These are phyloP conservation scores for Calycina herbarum DNA, from an alignment of 2,329 filamentous ascomycete genomes.

Conservation along the genomic window DNA sequence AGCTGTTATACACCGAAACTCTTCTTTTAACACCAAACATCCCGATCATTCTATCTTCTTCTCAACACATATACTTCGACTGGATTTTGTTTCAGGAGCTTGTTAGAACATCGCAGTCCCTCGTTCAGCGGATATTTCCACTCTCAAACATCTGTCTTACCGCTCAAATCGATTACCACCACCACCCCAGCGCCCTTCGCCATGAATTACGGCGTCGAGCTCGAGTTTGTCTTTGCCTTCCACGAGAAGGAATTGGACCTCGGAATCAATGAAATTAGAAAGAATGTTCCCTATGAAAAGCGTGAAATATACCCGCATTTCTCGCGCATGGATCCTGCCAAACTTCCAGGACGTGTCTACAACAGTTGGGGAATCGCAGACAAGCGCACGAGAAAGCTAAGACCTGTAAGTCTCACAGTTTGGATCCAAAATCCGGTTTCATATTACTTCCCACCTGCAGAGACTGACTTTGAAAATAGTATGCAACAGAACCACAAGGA, in stretches of 20 bases:
- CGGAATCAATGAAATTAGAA: background rate
- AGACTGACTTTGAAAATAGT: constrained; percentile 3
- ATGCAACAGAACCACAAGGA: constrained; percentile 22
- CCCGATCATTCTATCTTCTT: background rate
- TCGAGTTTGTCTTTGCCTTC: constrained; percentile 32
- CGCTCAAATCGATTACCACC: background rate
- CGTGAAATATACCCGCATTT: constrained; percentile 15
- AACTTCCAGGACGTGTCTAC: constrained; percentile 19
- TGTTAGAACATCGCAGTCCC: background rate
- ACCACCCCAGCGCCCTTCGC: background rate
- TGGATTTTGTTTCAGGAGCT: background rate
- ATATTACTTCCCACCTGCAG: too few relatives aligned
- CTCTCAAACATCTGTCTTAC: background rate
- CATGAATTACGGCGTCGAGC: constrained; percentile 27
- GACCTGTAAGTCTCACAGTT: constrained; percentile 7
- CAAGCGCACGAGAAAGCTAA: background rate
- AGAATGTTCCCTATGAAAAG: constrained; percentile 20
- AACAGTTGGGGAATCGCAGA: constrained; percentile 27
- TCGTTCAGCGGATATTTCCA: background rate
- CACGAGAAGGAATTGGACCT: constrained; percentile 24
- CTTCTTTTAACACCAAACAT: background rate
- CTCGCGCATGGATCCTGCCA: constrained; percentile 4
- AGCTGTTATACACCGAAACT: background rate
- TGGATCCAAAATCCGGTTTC: background rate
- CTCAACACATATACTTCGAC: background rate